phyloP scores from a whole-genome alignment of 192 early-diverging fungal genomes.

The Diversispora epigaea region DNA sequence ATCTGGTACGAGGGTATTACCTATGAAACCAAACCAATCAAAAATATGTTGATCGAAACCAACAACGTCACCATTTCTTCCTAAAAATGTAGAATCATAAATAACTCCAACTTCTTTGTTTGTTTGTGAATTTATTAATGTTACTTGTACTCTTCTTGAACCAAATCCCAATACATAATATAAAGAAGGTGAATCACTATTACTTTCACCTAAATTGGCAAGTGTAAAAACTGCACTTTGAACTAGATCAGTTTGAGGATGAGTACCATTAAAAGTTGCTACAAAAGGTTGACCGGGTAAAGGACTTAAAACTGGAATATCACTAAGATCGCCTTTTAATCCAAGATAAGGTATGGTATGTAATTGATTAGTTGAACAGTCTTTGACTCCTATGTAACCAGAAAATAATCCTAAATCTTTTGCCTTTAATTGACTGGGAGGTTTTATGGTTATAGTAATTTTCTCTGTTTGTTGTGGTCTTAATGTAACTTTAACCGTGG shows the following conservation, averaged over 20 bases:
- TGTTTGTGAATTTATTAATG: background rate
- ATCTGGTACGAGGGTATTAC: background rate
- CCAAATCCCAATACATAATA: background rate
- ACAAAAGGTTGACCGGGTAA: background rate
- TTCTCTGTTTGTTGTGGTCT: slow-evolving; percentile 33
- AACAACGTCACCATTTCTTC: background rate
- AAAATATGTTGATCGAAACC: background rate
- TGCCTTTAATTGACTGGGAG: slow-evolving; percentile 38
- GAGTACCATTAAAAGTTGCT: background rate
- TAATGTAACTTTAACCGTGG: slow-evolving; percentile 33
- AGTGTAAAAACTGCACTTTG: background rate
- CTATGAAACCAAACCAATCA: background rate
- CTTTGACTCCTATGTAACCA: slow-evolving; percentile 17
- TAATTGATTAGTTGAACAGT: background rate
- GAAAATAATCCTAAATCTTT: slow-evolving; percentile 34
- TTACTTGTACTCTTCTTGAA: background rate
- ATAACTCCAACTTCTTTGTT: background rate
- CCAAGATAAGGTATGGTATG: background rate
- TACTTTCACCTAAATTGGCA: background rate
- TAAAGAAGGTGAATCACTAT: background rate
- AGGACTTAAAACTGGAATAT: background rate
- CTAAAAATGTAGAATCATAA: background rate
- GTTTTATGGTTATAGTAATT: slow-evolving; percentile 42
- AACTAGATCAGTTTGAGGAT: background rate
- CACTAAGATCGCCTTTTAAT: background rate